These are phyloP conservation scores for Pseudogymnoascus sp. DNA, from an alignment of 2,329 filamentous ascomycete genomes.

Conservation along the genomic window DNA sequence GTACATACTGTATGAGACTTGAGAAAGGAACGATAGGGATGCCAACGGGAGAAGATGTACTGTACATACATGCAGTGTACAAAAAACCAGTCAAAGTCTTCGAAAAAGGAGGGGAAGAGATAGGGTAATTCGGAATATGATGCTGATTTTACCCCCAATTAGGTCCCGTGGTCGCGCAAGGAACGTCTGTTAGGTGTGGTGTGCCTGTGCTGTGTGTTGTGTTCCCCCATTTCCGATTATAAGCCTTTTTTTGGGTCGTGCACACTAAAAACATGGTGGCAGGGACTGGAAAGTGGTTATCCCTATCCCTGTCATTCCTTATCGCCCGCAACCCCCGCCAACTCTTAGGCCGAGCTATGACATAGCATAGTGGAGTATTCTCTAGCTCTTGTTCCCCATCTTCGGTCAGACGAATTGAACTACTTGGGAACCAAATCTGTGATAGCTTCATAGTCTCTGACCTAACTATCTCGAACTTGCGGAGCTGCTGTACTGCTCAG, in stretches of 20 bases:
- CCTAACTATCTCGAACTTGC: neutral
- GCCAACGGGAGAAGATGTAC: neutral
- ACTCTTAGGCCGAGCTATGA: constrained; percentile 5
- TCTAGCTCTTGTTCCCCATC: neutral
- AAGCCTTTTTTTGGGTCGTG: constrained; percentile 1
- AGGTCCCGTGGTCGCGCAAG: neutral
- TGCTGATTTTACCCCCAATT: neutral
- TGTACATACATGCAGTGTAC: neutral
- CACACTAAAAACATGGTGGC: neutral
- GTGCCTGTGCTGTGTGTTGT: too few species aligned
- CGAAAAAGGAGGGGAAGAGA: neutral
- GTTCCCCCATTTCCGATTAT: neutral
- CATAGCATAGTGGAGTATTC: constrained; percentile 1
- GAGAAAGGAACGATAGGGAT: neutral
- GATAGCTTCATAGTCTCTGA: neutral
- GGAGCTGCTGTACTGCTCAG: neutral
- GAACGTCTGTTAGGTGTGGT: too few species aligned
- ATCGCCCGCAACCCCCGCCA: neutral
- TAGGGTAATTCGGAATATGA: neutral
- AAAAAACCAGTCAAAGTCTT: neutral
- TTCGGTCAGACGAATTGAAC: neutral
- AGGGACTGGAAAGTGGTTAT: neutral
- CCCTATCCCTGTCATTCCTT: constrained; percentile 1
- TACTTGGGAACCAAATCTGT: neutral
- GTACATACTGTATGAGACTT: neutral